Evolutionary conservation across 139 green algal species (phyloP), one percentile per base, ranked within the genome.

Genomic region (Chlorella sp.): DNA sequence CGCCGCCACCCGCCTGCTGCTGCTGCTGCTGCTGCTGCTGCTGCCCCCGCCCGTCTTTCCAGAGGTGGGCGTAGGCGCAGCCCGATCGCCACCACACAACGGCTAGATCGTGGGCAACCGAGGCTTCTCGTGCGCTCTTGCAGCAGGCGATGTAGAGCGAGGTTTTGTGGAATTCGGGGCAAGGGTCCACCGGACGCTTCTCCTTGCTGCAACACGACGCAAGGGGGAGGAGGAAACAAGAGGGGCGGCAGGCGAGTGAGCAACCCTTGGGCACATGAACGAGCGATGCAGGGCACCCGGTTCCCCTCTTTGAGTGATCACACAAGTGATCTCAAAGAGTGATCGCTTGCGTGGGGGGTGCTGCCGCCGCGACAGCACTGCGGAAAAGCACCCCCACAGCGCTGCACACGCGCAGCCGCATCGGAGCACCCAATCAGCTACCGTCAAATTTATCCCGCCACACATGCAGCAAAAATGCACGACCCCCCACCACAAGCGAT

Each of bases 21-120:
- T n/a, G 77, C 37, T 34, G 77, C 77, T 48, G n/a, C 77, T 82
- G 77, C 77, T 28, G 22, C 39, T 42, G 73, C 73, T 81, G 75
- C 75, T 5, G 75, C 36, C 34, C 81, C 3, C 22, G 34, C 37
- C 12, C 77, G 18, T 24, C 39, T 26, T 18, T 16, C 79, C 79
- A 84, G 19, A 84, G 40, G 79, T 36, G 40, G 11, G 82, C 82
- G 53, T 75, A 30, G 82, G 5, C 0, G 16, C 28, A 15, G 82
- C 57, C 57, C n/a, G 77, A 1, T 9, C 36, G 82, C 82, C 82
- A 86, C 82, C 82, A 86, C 60, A 86, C n/a, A 34, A 86, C 82
- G 5, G 82, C 82, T 0, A 86, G 57, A n/a, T 86, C 82, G 21
- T 76, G 82, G 0, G 82, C 82, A 32, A 76, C 82, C 0, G 82